Evolutionary conservation across 2,329 filamentous ascomycete genomes (phyloP).

Genomic region (Beauveria sp.): DNA sequence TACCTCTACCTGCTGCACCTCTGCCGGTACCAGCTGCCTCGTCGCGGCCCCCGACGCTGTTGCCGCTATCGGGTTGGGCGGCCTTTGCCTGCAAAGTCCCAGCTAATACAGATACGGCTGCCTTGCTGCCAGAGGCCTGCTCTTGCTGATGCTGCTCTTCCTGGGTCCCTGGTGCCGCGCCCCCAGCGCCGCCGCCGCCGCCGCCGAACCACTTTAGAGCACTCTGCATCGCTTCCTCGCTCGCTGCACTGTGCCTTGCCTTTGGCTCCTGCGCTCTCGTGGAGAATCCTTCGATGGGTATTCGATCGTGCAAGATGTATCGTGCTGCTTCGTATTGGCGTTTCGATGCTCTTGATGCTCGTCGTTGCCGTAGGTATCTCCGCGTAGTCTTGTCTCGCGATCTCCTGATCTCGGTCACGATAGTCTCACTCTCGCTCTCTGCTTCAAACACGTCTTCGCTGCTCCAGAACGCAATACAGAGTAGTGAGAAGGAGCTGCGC

Average conservation of each 20-base stretch:
- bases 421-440: neutral
- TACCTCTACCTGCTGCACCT: too few relatives aligned
- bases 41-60: neutral
- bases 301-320: neutral
- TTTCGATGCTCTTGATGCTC: neutral
- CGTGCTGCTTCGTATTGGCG: neutral
- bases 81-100: neutral
- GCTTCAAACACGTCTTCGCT: neutral
- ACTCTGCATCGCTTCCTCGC: constrained; percentile 2
- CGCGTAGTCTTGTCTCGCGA: neutral
- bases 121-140: neutral
- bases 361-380: neutral
- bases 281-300: neutral
- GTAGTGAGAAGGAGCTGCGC: neutral
- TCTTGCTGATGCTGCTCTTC: neutral
- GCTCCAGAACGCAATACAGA: neutral
- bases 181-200: neutral
- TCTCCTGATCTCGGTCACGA: neutral
- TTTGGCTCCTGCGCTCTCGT: neutral
- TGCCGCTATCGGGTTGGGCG: constrained; percentile 3
- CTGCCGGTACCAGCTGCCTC: neutral
- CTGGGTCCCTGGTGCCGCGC: neutral
- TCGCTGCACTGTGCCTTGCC: neutral
- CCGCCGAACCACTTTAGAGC: neutral
- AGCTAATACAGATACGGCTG: neutral